Percentiles rank a stretch among this genome's conserved stretches.
These are phyloP conservation scores for Dittrichia graveolens DNA, from an alignment of 129 eudicot species.

Conservation along the genomic window DNA sequence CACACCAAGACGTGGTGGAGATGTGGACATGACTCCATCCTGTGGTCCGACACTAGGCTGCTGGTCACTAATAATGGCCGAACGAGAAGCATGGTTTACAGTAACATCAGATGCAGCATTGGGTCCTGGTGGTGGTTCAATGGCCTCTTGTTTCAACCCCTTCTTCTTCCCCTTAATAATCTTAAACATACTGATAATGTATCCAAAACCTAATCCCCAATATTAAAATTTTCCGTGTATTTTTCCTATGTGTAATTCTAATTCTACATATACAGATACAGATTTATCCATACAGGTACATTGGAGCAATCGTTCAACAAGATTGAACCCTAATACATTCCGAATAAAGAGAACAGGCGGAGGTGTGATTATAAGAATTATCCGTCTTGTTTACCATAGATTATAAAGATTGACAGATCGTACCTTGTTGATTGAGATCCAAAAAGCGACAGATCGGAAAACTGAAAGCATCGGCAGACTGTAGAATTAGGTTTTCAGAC, in stretches of 20 bases:
- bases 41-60: conserved; percentile 30
- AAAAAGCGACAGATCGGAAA: conserved; percentile 31
- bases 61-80: conserved; percentile 32
- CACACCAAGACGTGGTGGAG: conserved; percentile 40
- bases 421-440: conserved; percentile 46
- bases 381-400: conserved; percentile 5
- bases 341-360: neutral
- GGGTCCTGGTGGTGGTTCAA: conserved; percentile 56
- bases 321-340: conserved; percentile 25
- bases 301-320: conserved; percentile 32
- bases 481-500: conserved; percentile 22
- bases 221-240: neutral
- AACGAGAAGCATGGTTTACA: conserved; percentile 64
- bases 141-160: conserved; percentile 47
- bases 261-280: conserved; percentile 14
- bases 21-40: conserved; percentile 2
- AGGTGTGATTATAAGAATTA: conserved; percentile 16
- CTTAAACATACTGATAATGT: conserved; percentile 48
- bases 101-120: conserved; percentile 46
- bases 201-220: conserved; percentile 32
- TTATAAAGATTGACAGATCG: conserved; percentile 15
- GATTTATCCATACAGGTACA: conserved; percentile 10
- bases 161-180: conserved; percentile 60
- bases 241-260: conserved; percentile 2
- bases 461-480: conserved; percentile 18